phyloP scores from a whole-genome alignment of 208 protist species.

The Novymonas esmeraldas region DNA sequence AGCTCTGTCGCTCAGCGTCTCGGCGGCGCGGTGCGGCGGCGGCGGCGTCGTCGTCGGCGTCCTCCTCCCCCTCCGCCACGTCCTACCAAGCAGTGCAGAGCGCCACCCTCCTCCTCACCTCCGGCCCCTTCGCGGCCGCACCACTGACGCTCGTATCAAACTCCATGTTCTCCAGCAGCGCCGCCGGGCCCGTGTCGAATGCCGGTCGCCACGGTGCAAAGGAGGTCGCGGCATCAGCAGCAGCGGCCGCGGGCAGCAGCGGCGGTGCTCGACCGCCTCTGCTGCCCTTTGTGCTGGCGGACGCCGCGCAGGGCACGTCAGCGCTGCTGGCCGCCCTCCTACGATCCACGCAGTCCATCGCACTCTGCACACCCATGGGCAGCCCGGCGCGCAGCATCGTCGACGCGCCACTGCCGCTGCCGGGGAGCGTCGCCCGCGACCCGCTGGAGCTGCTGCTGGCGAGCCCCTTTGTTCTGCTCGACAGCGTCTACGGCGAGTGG shows the following conservation, averaged over 20 bases:
- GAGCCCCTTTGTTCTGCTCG: conserved; percentile 36
- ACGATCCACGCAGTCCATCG: conserved; percentile 14
- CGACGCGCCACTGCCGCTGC: background rate
- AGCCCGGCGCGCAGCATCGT: background rate
- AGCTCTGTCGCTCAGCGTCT: conserved; percentile 26
- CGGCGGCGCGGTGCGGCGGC: conserved; percentile 11
- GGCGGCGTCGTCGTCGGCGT: background rate
- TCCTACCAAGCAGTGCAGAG: conserved; percentile 29
- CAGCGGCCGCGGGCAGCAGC: background rate
- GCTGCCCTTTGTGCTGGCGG: conserved; percentile 26
- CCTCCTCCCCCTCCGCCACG: no score
- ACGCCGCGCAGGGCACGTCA: conserved; percentile 19
- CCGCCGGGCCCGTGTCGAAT: background rate
- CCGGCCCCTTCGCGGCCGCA: conserved; percentile 25
- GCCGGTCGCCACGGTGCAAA: no score
- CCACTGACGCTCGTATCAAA: conserved; percentile 30
- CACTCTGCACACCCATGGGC: conserved; percentile 1
- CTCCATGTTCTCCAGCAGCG: conserved; percentile 12
- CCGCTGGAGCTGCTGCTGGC: conserved; percentile 28
- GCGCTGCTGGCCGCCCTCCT: conserved; percentile 18
- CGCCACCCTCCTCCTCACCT: conserved; percentile 19
- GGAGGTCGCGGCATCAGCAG: background rate
- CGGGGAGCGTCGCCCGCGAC: background rate
- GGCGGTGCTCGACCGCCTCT: background rate
- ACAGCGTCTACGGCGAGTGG: conserved; percentile 32